Conservation (phyloP, 139 green algal genomes). For the Haematococcus lacustris region DNA sequence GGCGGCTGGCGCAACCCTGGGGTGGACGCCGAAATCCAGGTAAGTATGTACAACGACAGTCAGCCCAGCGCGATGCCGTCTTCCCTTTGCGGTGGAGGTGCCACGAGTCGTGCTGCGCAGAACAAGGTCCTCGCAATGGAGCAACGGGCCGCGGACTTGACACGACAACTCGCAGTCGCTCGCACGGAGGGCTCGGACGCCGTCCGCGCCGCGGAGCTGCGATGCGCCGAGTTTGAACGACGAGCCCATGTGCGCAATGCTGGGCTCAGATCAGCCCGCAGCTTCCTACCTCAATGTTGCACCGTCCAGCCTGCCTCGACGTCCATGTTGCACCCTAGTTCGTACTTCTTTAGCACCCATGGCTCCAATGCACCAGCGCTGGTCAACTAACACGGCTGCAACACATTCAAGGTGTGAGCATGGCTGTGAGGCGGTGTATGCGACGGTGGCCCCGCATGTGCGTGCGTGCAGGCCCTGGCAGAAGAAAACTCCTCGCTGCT, state of each 20-base stretch:
- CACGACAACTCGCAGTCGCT: constrained; percentile 25
- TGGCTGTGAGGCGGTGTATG: too few relatives aligned
- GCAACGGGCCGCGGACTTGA: constrained; percentile 25
- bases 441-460: too few relatives aligned
- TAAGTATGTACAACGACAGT: too few relatives aligned
- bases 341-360: too few relatives aligned
- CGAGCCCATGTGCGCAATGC: constrained; percentile 10
- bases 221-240: constrained; percentile 40
- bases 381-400: too few relatives aligned
- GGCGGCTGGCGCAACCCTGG: constrained; percentile 20
- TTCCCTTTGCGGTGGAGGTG: not conserved
- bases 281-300: too few relatives aligned
- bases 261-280: too few relatives aligned
- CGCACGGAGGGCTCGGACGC: constrained; percentile 27
- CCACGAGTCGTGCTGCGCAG: constrained; percentile 4
- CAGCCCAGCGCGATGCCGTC: too few relatives aligned
- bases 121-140: constrained; percentile 20
- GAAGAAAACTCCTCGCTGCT: constrained; percentile 47
- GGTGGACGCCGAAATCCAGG: constrained; percentile 24
- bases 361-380: too few relatives aligned
- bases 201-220: constrained; percentile 21
- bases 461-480: constrained; percentile 7
- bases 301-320: too few relatives aligned
- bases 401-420: too few relatives aligned
- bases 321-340: too few relatives aligned